Evolutionary conservation across 306 rosid species (phyloP).

Genomic region (Ziziphus jujuba): DNA sequence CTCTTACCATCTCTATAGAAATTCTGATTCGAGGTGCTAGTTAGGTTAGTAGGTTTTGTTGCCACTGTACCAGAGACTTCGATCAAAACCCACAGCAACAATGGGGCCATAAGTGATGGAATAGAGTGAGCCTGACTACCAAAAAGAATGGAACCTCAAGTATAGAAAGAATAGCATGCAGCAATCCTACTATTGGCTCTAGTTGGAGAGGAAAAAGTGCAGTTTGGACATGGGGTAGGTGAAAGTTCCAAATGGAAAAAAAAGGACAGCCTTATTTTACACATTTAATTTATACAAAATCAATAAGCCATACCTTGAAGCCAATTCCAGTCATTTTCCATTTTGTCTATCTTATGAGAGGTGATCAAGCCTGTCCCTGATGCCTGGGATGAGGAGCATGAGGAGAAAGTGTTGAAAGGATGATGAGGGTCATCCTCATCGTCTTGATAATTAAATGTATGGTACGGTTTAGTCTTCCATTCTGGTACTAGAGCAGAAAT

Average conservation of each 20-base stretch:
- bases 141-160: not conserved
- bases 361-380: constrained; percentile 36
- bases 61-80: not conserved
- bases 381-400: constrained; percentile 60
- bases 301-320: constrained; percentile 52
- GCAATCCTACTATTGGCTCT: not conserved
- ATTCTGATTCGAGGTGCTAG: not conserved
- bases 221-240: not conserved
- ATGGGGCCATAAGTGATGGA: too few relatives aligned
- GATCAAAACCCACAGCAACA: not conserved
- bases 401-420: constrained; percentile 47
- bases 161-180: not conserved
- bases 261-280: not conserved
- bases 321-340: constrained; percentile 42
- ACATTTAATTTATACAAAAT: not conserved
- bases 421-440: constrained; percentile 39
- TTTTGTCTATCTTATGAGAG: constrained; percentile 40
- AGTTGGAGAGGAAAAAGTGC: not conserved
- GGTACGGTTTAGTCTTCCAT: constrained; percentile 42
- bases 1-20: too few relatives aligned
- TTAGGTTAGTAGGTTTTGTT: not conserved
- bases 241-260: not conserved
- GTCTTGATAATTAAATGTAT: constrained; percentile 47
- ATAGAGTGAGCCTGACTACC: too few relatives aligned
- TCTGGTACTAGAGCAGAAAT: constrained; percentile 60